These are phyloP conservation scores for Sclerotiophoma versabilis DNA, from an alignment of 2,329 filamentous ascomycete genomes.

Conservation along the genomic window DNA sequence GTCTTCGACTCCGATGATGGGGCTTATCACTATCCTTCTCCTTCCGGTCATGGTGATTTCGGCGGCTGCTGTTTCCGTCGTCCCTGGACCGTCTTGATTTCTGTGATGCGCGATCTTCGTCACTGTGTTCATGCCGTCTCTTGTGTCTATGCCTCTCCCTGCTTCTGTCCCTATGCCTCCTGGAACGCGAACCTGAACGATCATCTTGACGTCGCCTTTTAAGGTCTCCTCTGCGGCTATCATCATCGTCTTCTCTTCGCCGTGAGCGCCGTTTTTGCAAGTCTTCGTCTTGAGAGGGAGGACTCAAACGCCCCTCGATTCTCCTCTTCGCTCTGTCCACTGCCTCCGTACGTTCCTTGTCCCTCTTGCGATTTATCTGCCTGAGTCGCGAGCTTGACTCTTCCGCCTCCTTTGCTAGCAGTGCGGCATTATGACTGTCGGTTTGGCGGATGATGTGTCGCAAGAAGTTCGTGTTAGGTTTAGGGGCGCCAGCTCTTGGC, in stretches of 20 bases:
- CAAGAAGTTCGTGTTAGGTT: conserved; percentile 90
- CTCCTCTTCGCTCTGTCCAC: conserved; percentile 25
- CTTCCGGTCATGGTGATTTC: conserved; percentile 16
- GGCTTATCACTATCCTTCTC: conserved; percentile 10
- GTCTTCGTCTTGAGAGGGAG: conserved; percentile 26
- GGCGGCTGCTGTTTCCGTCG: conserved; percentile 16
- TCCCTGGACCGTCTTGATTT: conserved; percentile 30
- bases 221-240: conserved; percentile 14
- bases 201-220: conserved; percentile 18
- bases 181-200: neutral
- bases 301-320: conserved; percentile 33
- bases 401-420: conserved; percentile 82
- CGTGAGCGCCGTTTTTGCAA: conserved; percentile 22
- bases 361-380: conserved; percentile 32
- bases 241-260: conserved; percentile 24
- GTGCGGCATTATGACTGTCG: conserved; percentile 84
- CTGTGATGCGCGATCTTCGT: conserved; percentile 17
- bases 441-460: conserved; percentile 88
- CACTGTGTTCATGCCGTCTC: conserved; percentile 22
- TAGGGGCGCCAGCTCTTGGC: conserved; percentile 73
- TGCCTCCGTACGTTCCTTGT: conserved; percentile 18
- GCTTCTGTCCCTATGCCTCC: conserved; percentile 22
- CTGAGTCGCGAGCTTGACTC: conserved; percentile 77
- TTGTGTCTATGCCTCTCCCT: conserved; percentile 23
- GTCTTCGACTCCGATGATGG: conserved; percentile 18